Base-by-base conservation (phyloP, 208 protist genomes). In the Strigomonas culicis region DNA sequence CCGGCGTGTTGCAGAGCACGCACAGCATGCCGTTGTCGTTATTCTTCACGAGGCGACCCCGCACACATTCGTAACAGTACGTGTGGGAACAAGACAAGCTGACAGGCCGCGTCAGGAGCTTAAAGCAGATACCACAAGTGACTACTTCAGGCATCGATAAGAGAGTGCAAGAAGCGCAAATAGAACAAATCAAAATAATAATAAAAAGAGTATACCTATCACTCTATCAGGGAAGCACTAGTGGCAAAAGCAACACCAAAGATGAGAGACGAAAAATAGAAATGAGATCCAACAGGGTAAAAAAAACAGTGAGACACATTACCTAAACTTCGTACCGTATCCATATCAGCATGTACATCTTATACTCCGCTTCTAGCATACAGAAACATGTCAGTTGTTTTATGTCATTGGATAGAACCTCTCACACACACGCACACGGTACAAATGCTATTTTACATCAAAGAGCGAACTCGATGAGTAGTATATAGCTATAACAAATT, bases 61-160 rank as follows among this genome's bases (percentile, higher is more conserved):
- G 74, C 22, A 94, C 74, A 64, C 88, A 94, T 15, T 56, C 68
- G 0, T 52, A 46, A 51, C 84, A 91, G 56, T 85, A 92, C 53
- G 65, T 71, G 68, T 94, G 75, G 11, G 63, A 32, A 67, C 88
- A 94, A 0, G 70, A 59, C 17, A 94, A 66, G 4, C 77, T 84
- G 15, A 90, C 46, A 8, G 88, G 84, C 2, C 75, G 36, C 0
- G 68, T 60, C 28, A 94, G 36, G 44, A 84, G 68, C 27, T 86
- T 76, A 73, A 92, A 94, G 74, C 88, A 94, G 0, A 84, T 52
- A 15, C 84, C 84, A 55, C 88, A 94, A 3, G 82, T 92, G 47
- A 94, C 86, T 7, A 69, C 49, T 21, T 70, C 43, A 46, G 53
- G 62, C 7, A 24, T 69, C 21, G 27, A 30, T 44, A 27, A 66